phyloP scores from a whole-genome alignment of 2,329 filamentous ascomycete species.

The Fusarium sp. region DNA sequence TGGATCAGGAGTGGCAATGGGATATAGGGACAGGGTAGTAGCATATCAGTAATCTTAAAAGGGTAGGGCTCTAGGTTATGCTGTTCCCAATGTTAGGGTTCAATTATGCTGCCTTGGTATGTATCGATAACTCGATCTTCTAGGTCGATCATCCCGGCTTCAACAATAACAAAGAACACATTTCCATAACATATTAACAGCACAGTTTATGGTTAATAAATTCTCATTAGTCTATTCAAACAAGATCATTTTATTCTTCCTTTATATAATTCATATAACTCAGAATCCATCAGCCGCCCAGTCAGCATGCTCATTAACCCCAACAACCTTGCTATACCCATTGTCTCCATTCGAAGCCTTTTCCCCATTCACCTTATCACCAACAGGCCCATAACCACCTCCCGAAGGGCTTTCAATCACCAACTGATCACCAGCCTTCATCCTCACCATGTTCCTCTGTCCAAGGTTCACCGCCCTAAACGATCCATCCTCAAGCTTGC shows the following conservation, averaged over 20 bases:
- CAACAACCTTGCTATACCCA: neutral
- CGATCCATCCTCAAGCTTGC: slow-evolving; percentile 44
- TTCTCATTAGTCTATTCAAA: no score
- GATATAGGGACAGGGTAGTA: neutral
- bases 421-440: slow-evolving; percentile 31
- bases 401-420: slow-evolving; percentile 30
- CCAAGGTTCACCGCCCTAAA: slow-evolving; percentile 45
- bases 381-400: slow-evolving; percentile 21
- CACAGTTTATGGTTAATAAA: no score
- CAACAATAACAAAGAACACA: no score
- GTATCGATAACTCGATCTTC: no score
- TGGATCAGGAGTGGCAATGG: neutral
- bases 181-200: no score
- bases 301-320: neutral
- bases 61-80: no score
- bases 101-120: no score
- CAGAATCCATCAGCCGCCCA: slow-evolving; percentile 4
- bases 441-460: slow-evolving; percentile 19
- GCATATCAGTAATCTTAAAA: neutral
- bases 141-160: no score
- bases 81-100: no score
- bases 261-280: neutral
- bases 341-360: neutral
- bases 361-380: neutral
- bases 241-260: neutral